A percentile compares a stretch with the other conserved stretches of the same genome.
phyloP scores from a whole-genome alignment of 345 rosid species.

The Salix suchowensis region DNA sequence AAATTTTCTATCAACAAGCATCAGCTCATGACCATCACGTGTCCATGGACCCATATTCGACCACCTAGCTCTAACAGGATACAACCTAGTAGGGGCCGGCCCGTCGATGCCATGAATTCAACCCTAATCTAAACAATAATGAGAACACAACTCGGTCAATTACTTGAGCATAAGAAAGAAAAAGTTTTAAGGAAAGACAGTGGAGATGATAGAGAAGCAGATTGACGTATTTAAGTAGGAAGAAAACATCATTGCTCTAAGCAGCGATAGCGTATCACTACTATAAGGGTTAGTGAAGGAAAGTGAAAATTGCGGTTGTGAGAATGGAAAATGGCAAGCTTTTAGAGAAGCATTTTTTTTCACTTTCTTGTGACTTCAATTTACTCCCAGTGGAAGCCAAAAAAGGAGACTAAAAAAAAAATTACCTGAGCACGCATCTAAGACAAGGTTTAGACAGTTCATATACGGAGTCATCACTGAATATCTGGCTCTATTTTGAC shows the following conservation, averaged over 20 bases:
- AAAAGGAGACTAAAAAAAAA: constrained; percentile 24
- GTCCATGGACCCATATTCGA: constrained; percentile 45
- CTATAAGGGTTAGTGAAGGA: background rate
- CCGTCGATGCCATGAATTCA: constrained; percentile 22
- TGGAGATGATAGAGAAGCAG: background rate
- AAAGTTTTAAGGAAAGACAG: background rate
- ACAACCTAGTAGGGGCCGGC: constrained; percentile 56
- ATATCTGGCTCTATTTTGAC: constrained; percentile 23
- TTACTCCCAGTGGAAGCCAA: constrained; percentile 10
- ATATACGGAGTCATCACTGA: constrained; percentile 25
- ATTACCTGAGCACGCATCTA: background rate
- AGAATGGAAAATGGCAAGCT: constrained; percentile 7
- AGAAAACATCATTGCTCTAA: constrained; percentile 6
- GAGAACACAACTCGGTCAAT: background rate
- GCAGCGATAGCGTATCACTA: constrained; percentile 14
- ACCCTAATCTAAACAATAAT: constrained; percentile 23
- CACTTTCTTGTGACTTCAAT: constrained; percentile 34
- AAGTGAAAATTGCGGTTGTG: constrained; percentile 8
- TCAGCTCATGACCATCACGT: constrained; percentile 38
- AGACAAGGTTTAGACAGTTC: background rate
- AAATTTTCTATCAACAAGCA: constrained; percentile 11
- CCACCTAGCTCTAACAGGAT: constrained; percentile 26
- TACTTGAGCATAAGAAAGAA: constrained; percentile 1
- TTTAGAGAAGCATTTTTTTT: constrained; percentile 2
- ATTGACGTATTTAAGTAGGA: background rate